These are phyloP conservation scores for Hamamelis virginiana DNA, from an alignment of 164 flowering plant genomes.

Conservation along the genomic window DNA sequence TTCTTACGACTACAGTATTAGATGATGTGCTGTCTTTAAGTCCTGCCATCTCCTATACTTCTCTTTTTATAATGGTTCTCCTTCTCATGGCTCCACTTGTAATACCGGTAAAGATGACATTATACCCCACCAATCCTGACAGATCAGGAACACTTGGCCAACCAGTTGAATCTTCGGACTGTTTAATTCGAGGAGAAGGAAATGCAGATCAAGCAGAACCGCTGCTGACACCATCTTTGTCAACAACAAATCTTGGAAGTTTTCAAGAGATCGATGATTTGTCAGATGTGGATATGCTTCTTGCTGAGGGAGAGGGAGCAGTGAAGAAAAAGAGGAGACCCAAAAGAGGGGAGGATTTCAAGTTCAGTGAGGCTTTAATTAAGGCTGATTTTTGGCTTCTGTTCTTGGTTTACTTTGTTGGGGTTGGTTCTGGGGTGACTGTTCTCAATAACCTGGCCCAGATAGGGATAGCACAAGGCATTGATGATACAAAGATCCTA, in stretches of 20 bases:
- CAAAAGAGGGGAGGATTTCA: slow-evolving; percentile 83
- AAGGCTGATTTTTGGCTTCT: slow-evolving; percentile 99
- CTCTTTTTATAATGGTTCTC: slow-evolving; percentile 58
- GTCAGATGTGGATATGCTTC: slow-evolving; percentile 66
- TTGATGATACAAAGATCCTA: slow-evolving; percentile 61
- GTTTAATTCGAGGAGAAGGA: slow-evolving; percentile 28
- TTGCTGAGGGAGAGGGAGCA: slow-evolving; percentile 93
- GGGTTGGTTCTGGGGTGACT: slow-evolving; percentile 91
- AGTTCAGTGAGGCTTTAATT: slow-evolving; percentile 58
- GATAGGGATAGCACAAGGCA: slow-evolving; percentile 75
- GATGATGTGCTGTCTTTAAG: slow-evolving; percentile 38
- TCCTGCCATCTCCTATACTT: slow-evolving; percentile 36
- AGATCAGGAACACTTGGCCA: slow-evolving; percentile 25
- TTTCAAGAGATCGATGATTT: slow-evolving; percentile 45
- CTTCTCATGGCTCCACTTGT: slow-evolving; percentile 84
- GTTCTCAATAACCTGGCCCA: slow-evolving; percentile 92
- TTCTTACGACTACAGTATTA: slow-evolving; percentile 63
- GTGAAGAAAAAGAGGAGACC: slow-evolving; percentile 81
- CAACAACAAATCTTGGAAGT: slow-evolving; percentile 51
- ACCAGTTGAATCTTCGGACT: slow-evolving; percentile 31
- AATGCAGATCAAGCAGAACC: slow-evolving; percentile 41
- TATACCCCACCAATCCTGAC: slow-evolving; percentile 39
- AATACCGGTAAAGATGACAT: slow-evolving; percentile 84
- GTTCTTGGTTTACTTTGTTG: slow-evolving; percentile 73
- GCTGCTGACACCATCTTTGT: slow-evolving; percentile 51